Evolutionary conservation across 176 grass and related monocot genomes (phyloP).

Genomic region (Canna indica): DNA sequence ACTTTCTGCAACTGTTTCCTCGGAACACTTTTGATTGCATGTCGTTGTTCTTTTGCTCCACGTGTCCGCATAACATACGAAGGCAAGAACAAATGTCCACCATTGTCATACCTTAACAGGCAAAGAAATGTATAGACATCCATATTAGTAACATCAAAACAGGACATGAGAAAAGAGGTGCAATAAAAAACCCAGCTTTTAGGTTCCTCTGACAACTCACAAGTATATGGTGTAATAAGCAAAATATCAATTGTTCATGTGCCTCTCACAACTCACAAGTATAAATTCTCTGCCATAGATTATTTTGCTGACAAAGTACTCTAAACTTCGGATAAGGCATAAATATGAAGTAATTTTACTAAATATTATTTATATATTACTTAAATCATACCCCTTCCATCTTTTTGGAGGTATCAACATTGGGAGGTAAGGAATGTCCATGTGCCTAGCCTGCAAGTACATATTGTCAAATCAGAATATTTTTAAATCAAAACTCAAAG

Average conservation of each 20-base stretch:
- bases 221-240: not conserved
- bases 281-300: not conserved
- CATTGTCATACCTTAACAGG: conserved; percentile 58
- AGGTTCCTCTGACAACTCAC: not conserved
- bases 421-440: conserved; percentile 84
- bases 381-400: conserved; percentile 79
- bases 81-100: conserved; percentile 76
- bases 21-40: conserved; percentile 63
- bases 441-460: conserved; percentile 61
- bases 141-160: not conserved
- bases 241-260: not conserved
- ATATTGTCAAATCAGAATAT: conserved; percentile 20
- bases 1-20: conserved; percentile 76
- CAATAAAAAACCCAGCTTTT: not conserved
- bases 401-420: conserved; percentile 75
- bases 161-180: not conserved
- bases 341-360: not conserved
- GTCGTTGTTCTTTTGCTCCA: conserved; percentile 80
- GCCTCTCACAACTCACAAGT: not conserved
- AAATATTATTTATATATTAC: not conserved
- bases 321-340: not conserved
- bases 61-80: conserved; percentile 92
- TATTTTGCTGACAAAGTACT: not conserved
- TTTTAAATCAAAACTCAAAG: not conserved
- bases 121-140: not conserved